Percentiles rank a stretch among this genome's conserved stretches.
These are phyloP conservation scores for Cunninghamia lanceolata DNA, from an alignment of 75 land plant genomes.

Conservation along the genomic window DNA sequence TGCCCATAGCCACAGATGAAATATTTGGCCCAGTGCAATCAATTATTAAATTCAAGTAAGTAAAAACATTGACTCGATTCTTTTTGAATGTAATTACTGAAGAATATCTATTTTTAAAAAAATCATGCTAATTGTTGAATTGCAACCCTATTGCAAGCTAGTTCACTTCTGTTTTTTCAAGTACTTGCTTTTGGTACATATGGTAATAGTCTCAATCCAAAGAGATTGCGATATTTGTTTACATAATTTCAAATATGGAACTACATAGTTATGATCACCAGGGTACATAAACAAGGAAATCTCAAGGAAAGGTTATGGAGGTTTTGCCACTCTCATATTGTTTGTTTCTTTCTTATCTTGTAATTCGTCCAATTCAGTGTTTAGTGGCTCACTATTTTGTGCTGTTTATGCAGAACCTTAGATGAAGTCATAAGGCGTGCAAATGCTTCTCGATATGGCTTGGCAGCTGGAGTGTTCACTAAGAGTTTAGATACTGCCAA, in stretches of 20 bases:
- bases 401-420: slow-evolving; percentile 28
- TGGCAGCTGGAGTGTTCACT: slow-evolving; percentile 96
- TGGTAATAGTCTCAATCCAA: background rate
- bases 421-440: slow-evolving; percentile 72
- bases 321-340: background rate
- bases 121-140: background rate
- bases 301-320: background rate
- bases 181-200: background rate
- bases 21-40: slow-evolving; percentile 59
- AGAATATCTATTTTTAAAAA: background rate
- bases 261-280: background rate
- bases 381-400: background rate
- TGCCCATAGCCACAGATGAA: slow-evolving; percentile 42
- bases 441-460: slow-evolving; percentile 68
- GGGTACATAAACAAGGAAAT: background rate
- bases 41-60: slow-evolving; percentile 38
- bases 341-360: background rate
- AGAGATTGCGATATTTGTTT: background rate
- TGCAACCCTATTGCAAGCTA: background rate
- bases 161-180: background rate
- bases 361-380: background rate
- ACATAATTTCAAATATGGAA: background rate
- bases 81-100: background rate
- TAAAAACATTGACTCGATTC: background rate
- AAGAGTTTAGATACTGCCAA: slow-evolving; percentile 70